Evolutionary conservation across 805 yeast species (phyloP), one percentile per base, ranked within the genome.

Genomic region (Candida insectorum): DNA sequence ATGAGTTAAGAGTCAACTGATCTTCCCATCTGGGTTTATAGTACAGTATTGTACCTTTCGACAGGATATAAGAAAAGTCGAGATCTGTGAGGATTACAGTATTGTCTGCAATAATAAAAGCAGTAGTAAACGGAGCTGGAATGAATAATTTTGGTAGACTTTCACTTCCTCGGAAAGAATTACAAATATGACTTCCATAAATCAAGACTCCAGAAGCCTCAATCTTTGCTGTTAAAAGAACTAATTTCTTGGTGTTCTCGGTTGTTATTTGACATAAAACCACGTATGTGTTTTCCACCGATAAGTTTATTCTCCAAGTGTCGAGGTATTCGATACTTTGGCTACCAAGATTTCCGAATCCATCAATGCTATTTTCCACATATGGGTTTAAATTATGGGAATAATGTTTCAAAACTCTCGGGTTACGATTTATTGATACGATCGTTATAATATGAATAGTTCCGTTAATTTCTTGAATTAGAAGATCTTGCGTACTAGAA

Each of bases 21-120:
- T 91, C 97, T 55, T 88, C 95, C 96, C 96, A 89, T 46, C 80
- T 71, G 3, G 75, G 69, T 30, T 51, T 54, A 39, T 62, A 54
- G 41, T 59, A 63, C 28, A 47, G 50, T 15, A 43, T 43, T 2
- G 56, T 32, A 18, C 46, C 46, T 14, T 40, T 27, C 0, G 52
- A 34, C 16, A 49, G 48, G 9, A 52, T 50, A 31, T 55, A 58
- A 3, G 62, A 49, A 15, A 58, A 47, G 28, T 74, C 64, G 7
- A 81, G 62, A 45, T 85, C 94, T 1, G 84, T 69, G 34, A 89
- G 48, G 2, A 85, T 77, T 9, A 87, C 66, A 0, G 86, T 74
- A 31, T 76, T 70, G 8, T 71, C 72, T 26, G 80, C 66, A 2
- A 78, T 64, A 2, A 84, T 71, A 49, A 76, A 79, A 1, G 85